Evolutionary conservation across 2,329 filamentous ascomycete genomes (phyloP), one percentile per base, ranked within the genome.

Genomic region (Phialocephala subalpina): DNA sequence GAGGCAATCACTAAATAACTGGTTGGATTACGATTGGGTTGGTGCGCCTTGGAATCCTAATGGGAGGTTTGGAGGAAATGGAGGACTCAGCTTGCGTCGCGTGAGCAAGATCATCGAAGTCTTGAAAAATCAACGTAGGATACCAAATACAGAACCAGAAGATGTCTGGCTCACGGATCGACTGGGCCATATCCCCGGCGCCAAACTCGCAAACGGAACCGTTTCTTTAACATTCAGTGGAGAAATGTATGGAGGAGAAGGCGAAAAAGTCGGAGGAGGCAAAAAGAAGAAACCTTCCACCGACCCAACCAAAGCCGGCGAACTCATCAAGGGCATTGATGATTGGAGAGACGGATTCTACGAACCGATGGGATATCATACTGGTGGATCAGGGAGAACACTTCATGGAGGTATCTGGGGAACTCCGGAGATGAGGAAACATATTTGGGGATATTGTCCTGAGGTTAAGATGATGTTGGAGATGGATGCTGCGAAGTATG

Each of bases 341-440:
- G 80, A 82, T 72, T 85, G 82, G 81, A 80, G 83, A 61, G 76
- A 81, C n/a, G 83, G 83, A 16, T 82, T 81, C 70, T 86, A 86
- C 72, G 75, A 86, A 73, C 85, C 86, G 16, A 85, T 87, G 85
- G 86, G 86, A 52, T 87, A 86, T 73, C 85, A 88, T 73, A 84
- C 83, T 1, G 84, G 84, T 25, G 81, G 81, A 8, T 81, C 81
- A 62, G 85, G 85, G 57, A 73, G 72, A 14, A 80, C 73, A 60
- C 75, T 87, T 20, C 82, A 84, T 66, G 66, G 71, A 12, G 77
- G 75, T 1, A 81, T 87, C 47, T 87, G 84, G 84, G 82, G 83
- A 29, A 80, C 77, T 4, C 81, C 81, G 0, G 77, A 80, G 67
- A 71, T 79, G 73, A 77, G 86, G 29, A 79, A 80, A 66, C 81